Conservation (phyloP, 148 eudicot genomes). For the Cornus kousa region DNA sequence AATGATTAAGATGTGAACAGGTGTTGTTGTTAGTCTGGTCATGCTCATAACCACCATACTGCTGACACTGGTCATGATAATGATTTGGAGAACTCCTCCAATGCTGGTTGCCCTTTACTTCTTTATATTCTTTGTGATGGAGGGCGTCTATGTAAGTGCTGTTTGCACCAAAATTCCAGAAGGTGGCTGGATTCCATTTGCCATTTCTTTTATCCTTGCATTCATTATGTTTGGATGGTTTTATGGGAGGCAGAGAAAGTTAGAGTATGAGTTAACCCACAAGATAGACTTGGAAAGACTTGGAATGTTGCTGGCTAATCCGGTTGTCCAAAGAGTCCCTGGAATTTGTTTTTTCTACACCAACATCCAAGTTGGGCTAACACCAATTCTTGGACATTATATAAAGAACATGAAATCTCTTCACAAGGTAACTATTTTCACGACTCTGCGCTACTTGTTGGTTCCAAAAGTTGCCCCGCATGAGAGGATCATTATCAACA, state of each 20-base stretch:
- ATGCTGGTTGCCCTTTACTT: constrained; percentile 45
- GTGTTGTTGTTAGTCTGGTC: constrained; percentile 70
- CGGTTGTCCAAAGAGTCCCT: constrained; percentile 55
- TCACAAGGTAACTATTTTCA: constrained; percentile 57
- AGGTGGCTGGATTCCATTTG: constrained; percentile 83
- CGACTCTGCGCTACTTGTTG: constrained; percentile 50
- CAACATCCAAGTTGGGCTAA: constrained; percentile 64
- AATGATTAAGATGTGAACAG: constrained; percentile 30
- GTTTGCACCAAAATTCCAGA: constrained; percentile 58
- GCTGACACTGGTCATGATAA: constrained; percentile 61
- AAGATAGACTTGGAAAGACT: constrained; percentile 51
- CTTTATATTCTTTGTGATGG: constrained; percentile 45
- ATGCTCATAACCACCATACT: constrained; percentile 72
- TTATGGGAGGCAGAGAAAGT: constrained; percentile 60
- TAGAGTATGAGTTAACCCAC: constrained; percentile 45
- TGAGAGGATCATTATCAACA: constrained; percentile 44
- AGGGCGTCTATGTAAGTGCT: constrained; percentile 53
- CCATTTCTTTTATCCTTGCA: constrained; percentile 55
- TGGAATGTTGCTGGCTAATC: constrained; percentile 38
- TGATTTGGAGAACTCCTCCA: constrained; percentile 55
- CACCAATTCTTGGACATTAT: constrained; percentile 66
- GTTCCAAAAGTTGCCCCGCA: constrained; percentile 54
- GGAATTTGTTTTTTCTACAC: constrained; percentile 71
- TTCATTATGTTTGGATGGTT: constrained; percentile 65
- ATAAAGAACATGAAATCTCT: constrained; percentile 62